A percentile compares a stretch with the other conserved stretches of the same genome.
phyloP scores from a whole-genome alignment of 78 protist species.

The Neovahlkampfia damariscottae region DNA sequence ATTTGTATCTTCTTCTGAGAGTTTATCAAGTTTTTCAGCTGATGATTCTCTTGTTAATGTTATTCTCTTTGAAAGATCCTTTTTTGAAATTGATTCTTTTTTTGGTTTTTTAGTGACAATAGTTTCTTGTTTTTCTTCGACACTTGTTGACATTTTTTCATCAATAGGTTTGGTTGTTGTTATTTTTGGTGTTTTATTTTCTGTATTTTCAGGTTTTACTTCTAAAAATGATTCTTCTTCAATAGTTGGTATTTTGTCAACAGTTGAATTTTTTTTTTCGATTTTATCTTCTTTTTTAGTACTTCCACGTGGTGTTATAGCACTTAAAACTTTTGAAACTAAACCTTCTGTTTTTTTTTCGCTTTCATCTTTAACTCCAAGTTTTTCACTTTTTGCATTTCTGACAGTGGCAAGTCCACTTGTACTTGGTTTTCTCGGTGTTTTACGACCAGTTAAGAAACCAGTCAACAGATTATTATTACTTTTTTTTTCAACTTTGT shows the following conservation, averaged over 20 bases:
- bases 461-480: too few relatives aligned
- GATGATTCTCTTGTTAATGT: neutral
- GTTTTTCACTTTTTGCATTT: too few relatives aligned
- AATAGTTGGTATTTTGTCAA: neutral
- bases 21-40: neutral
- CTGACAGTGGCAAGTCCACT: too few relatives aligned
- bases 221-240: neutral
- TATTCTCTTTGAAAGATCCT: neutral
- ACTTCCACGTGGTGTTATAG: neutral
- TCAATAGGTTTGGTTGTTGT: neutral
- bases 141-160: neutral
- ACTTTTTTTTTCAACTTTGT: too few relatives aligned
- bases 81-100: neutral
- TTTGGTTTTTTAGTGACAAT: neutral
- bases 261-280: neutral
- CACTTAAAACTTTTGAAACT: too few relatives aligned
- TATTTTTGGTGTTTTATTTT: neutral
- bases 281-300: neutral
- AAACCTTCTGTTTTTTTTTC: too few relatives aligned
- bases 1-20: too few relatives aligned
- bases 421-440: too few relatives aligned
- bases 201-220: neutral
- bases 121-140: neutral
- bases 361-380: too few relatives aligned
- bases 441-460: too few relatives aligned